A percentile compares a stretch with the other conserved stretches of the same genome.
Evolutionary conservation across 2,329 filamentous ascomycete genomes (phyloP).

Genomic region (Gnomoniopsis smithogilvyi): DNA sequence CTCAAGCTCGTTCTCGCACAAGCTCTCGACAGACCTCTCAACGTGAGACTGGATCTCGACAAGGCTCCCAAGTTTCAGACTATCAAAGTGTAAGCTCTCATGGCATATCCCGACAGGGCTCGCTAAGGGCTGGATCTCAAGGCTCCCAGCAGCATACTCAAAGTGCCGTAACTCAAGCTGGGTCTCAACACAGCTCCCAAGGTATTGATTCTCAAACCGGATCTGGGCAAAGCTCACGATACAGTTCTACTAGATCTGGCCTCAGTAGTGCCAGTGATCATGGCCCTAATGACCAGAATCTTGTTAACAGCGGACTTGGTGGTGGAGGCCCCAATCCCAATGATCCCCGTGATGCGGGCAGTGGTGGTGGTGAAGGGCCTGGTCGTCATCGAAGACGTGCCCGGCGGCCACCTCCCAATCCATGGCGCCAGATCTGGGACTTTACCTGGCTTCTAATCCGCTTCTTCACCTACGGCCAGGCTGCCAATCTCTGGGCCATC

Average conservation of each 20-base stretch:
- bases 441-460: background rate
- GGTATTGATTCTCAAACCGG: no score
- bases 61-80: background rate
- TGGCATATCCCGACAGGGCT: background rate
- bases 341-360: background rate
- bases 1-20: background rate
- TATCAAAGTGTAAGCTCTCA: background rate
- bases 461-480: background rate
- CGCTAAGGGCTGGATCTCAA: background rate
- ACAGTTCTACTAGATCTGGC: no score
- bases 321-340: background rate
- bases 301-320: background rate
- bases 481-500: background rate
- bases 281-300: no score
- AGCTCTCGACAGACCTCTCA: background rate
- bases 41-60: background rate
- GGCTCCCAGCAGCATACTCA: no score
- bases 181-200: no score
- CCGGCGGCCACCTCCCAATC: background rate
- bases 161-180: no score
- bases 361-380: background rate
- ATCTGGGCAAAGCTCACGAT: no score
- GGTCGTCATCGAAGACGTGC: background rate
- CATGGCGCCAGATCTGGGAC: background rate
- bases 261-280: no score